Base-by-base conservation (phyloP, 768 basidiomycete genomes). In the Ephemerocybe angulata region DNA sequence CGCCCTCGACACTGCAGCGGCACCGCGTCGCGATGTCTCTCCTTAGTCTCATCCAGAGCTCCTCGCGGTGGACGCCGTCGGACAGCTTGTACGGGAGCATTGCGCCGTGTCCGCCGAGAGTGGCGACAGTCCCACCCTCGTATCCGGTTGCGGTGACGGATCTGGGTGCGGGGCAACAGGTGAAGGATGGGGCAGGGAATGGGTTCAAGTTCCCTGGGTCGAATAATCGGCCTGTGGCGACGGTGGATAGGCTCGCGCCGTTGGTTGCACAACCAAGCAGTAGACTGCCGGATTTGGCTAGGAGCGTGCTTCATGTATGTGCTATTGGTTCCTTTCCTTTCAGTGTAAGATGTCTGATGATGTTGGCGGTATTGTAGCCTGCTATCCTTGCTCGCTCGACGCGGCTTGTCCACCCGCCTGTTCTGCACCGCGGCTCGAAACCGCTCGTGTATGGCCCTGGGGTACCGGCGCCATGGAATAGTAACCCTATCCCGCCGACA, bases 1-100 rank as follows among this genome's bases (percentile, higher is more conserved):
- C 73, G 4, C 65, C 79, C 10, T 70, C 82, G 3, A 88, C 82
- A 51, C 83, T 84, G 28, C 70, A 82, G 4, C 80, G 86, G 41
- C 88, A 91, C 70, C 84, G 83, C 63, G 84, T 90, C n/a, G 84
- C 87, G 3, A 83, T 90, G 79, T 77, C 85, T 0, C 71, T 91
- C 8, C 76, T 90, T 31, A 65, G 75, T 0, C 80, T 85, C 50
- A 72, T 80, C 2, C 82, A 88, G 65, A 67, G 70, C 21, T 70
- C 72, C 22, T 72, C 85, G 10, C 80, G 87, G 3, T 90, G 88
- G 88, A 85, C 87, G 24, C 69, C 83, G 10, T 75, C 86, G 3
- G 81, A 86, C 58, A 84, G 87, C 3, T 66, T 91, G 41, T 90
- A 81, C 62, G 81, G 77, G 0, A 77, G 72, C 35, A 75, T 82